phyloP scores from a whole-genome alignment of 805 yeast genomes.

The Suhomyces sp. region DNA sequence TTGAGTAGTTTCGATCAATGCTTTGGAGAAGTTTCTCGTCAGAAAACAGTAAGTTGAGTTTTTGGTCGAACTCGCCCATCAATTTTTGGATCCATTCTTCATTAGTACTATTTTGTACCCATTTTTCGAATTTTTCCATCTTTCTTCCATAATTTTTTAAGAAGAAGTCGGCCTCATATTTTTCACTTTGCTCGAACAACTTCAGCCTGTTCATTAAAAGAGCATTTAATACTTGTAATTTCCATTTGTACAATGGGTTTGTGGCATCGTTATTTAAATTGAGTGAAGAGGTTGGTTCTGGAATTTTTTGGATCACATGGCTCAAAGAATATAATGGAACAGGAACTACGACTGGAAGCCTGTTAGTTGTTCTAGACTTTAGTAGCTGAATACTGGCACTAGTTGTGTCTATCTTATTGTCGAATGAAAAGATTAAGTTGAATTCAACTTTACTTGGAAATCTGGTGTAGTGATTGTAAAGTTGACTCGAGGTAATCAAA shows the following conservation, averaged over 20 bases:
- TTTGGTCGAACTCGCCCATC: constrained; percentile 21
- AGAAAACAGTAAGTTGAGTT: constrained; percentile 16
- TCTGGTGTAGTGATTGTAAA: constrained; percentile 32
- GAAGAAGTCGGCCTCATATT: constrained; percentile 18
- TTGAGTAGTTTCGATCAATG: no score
- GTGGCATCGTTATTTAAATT: constrained; percentile 15
- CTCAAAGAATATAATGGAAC: constrained; percentile 35
- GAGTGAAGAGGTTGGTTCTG: constrained; percentile 20
- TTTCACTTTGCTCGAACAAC: constrained; percentile 14
- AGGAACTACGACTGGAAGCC: constrained; percentile 38
- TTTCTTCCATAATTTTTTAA: constrained; percentile 27
- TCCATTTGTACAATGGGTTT: constrained; percentile 32
- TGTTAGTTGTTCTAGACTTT: constrained; percentile 15
- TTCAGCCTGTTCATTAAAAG: constrained; percentile 30
- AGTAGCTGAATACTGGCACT: constrained; percentile 39
- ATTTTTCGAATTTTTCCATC: constrained; percentile 22
- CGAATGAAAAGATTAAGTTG: constrained; percentile 38
- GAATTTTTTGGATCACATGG: constrained; percentile 23
- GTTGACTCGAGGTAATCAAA: constrained; percentile 31
- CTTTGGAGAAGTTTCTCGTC: constrained; percentile 26
- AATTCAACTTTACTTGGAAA: constrained; percentile 19
- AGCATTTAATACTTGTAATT: constrained; percentile 26
- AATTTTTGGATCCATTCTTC: constrained; percentile 14
- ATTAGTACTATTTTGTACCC: constrained; percentile 21
- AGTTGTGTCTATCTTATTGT: constrained; percentile 28